A percentile compares a stretch with the other conserved stretches of the same genome.
Conservation (phyloP, 129 eudicot genomes). For the Scalesia atractyloides region DNA sequence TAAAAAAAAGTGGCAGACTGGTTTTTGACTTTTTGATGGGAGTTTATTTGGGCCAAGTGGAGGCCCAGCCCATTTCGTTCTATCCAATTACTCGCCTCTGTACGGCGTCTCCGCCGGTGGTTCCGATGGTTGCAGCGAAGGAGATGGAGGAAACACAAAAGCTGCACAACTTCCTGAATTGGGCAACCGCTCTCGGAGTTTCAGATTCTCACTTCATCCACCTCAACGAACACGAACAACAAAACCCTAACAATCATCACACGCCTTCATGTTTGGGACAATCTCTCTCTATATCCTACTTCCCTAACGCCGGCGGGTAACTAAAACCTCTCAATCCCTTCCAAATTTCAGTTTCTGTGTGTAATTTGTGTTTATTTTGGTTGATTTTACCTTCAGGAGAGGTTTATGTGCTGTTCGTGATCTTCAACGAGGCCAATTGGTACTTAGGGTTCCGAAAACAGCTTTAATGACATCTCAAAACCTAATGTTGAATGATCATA, state of each 20-base stretch:
- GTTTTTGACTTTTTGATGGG: background rate
- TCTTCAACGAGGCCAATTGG: constrained; percentile 70
- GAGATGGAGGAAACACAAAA: constrained; percentile 48
- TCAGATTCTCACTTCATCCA: constrained; percentile 45
- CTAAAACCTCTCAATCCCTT: background rate
- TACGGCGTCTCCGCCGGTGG: constrained; percentile 8
- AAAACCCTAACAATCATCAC: background rate
- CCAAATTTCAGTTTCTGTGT: background rate
- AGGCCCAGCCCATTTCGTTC: constrained; percentile 18
- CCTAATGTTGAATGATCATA: constrained; percentile 51
- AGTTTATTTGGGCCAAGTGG: background rate
- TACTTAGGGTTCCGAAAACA: constrained; percentile 71
- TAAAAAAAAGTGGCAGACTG: too few relatives aligned
- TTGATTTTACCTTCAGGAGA: constrained; percentile 55
- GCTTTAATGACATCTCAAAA: constrained; percentile 73
- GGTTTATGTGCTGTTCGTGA: constrained; percentile 83
- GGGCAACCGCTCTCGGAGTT: constrained; percentile 60
- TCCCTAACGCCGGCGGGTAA: constrained; percentile 90
- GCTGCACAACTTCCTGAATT: constrained; percentile 48
- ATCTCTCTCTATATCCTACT: constrained; percentile 52
- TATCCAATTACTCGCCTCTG: background rate
- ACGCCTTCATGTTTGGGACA: constrained; percentile 49
- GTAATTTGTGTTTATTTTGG: background rate
- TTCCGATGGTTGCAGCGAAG: constrained; percentile 8
- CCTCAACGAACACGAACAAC: background rate